phyloP scores from a whole-genome alignment of 129 eudicot species.

The Pseudognaphalium luteoalbum region DNA sequence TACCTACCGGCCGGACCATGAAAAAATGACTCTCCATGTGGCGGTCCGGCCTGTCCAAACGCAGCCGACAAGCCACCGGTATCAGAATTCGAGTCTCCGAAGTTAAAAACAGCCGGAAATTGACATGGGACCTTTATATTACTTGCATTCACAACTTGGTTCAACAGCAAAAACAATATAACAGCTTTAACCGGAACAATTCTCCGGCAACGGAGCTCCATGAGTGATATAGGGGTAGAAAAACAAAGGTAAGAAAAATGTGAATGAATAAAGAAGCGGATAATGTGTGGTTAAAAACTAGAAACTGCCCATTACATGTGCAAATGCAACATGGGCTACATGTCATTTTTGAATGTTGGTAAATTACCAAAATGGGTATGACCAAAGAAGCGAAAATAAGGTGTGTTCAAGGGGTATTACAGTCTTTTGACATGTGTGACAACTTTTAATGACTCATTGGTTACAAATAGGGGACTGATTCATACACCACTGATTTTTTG shows the following conservation, averaged over 20 bases:
- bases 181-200: neutral
- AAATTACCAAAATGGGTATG: slow-evolving; percentile 30
- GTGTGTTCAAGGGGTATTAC: neutral
- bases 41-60: slow-evolving; percentile 80
- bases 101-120: slow-evolving; percentile 83
- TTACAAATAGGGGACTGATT: too few relatives aligned
- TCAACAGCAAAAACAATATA: slow-evolving; percentile 17
- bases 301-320: slow-evolving; percentile 25
- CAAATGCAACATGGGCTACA: slow-evolving; percentile 15
- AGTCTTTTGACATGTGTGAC: slow-evolving; percentile 11
- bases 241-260: neutral
- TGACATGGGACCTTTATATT: slow-evolving; percentile 31
- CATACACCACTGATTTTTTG: too few relatives aligned
- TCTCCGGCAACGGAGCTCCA: slow-evolving; percentile 24
- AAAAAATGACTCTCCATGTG: slow-evolving; percentile 74
- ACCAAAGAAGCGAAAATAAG: neutral
- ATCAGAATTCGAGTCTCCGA: slow-evolving; percentile 95
- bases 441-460: neutral
- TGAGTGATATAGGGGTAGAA: neutral
- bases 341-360: neutral
- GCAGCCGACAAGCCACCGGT: slow-evolving; percentile 96
- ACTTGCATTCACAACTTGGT: slow-evolving; percentile 18
- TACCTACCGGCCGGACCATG: slow-evolving; percentile 74
- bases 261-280: slow-evolving; percentile 13
- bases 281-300: slow-evolving; percentile 14